Conservation (phyloP, 345 rosid genomes). For the Noccaea caerulescens region DNA sequence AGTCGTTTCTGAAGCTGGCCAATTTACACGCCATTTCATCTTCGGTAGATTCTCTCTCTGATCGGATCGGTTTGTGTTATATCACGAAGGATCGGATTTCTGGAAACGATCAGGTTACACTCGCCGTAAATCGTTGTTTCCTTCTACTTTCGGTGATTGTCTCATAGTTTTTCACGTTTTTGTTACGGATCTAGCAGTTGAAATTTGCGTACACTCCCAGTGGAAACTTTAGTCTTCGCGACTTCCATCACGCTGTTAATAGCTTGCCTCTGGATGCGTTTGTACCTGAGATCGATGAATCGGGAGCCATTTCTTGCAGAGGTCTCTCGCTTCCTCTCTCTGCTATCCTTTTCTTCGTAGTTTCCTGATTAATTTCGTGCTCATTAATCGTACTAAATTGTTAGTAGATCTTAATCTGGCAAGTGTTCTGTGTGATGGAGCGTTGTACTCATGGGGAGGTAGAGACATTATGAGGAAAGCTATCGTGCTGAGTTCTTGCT, state of each 20-base stretch:
- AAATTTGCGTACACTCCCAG: constrained; percentile 66
- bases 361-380: background rate
- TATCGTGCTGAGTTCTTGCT: constrained; percentile 64
- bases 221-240: constrained; percentile 67
- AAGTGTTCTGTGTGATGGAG: constrained; percentile 65
- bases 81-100: constrained; percentile 54
- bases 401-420: constrained; percentile 60
- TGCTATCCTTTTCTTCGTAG: background rate
- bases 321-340: constrained; percentile 38
- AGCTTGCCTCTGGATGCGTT: constrained; percentile 65
- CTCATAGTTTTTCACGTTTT: constrained; percentile 14
- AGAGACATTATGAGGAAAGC: constrained; percentile 71
- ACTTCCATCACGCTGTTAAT: constrained; percentile 81
- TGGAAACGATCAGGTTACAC: constrained; percentile 59
- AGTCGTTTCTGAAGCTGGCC: constrained; percentile 74
- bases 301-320: constrained; percentile 49
- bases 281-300: constrained; percentile 59
- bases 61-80: constrained; percentile 74
- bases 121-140: constrained; percentile 11
- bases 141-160: constrained; percentile 19
- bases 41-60: constrained; percentile 52
- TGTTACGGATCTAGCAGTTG: constrained; percentile 49
- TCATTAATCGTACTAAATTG: constrained; percentile 18
- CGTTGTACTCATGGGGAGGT: constrained; percentile 73
- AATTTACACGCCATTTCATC: constrained; percentile 67